A percentile compares a stretch with the other conserved stretches of the same genome.
Conservation (phyloP, 2,329 filamentous ascomycete species). For the Cladosporium colombiae region DNA sequence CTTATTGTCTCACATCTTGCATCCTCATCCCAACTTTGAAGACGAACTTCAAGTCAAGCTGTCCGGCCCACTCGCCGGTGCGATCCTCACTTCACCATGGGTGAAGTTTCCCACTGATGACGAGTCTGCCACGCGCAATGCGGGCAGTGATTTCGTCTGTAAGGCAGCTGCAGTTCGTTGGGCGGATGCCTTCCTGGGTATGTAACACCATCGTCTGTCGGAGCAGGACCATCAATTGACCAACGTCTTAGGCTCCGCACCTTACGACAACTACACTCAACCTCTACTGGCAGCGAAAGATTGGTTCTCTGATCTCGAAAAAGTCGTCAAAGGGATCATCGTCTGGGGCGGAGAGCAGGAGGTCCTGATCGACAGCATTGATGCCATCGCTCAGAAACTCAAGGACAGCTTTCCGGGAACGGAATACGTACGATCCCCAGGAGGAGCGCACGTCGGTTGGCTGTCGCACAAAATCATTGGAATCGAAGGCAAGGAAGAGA, state of each 20-base stretch:
- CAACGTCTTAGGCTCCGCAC: conserved; percentile 19
- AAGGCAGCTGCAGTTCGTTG: conserved; percentile 47
- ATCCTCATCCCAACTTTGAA: conserved; percentile 57
- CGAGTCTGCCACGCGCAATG: conserved; percentile 47
- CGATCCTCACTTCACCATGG: conserved; percentile 61
- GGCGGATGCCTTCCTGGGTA: conserved; percentile 51
- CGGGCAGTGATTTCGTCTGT: conserved; percentile 54
- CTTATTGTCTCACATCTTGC: conserved; percentile 54
- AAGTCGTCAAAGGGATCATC: conserved; percentile 49
- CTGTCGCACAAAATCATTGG: conserved; percentile 41
- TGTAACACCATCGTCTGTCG: not conserved
- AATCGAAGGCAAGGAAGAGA: conserved; percentile 41
- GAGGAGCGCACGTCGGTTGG: conserved; percentile 41
- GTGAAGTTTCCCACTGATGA: conserved; percentile 51
- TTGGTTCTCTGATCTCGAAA: conserved; percentile 57
- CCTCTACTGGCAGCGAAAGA: conserved; percentile 49
- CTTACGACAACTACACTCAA: conserved; percentile 56
- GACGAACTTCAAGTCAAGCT: conserved; percentile 39
- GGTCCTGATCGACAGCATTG: conserved; percentile 58
- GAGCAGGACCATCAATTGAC: not conserved
- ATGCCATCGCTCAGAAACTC: conserved; percentile 52
- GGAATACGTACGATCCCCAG: conserved; percentile 31
- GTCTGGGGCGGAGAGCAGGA: conserved; percentile 59
- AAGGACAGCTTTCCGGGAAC: conserved; percentile 42
- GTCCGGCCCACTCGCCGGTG: conserved; percentile 48